Conservation (phyloP, 805 yeast species). For the Teunomyces lycoperdinae region DNA sequence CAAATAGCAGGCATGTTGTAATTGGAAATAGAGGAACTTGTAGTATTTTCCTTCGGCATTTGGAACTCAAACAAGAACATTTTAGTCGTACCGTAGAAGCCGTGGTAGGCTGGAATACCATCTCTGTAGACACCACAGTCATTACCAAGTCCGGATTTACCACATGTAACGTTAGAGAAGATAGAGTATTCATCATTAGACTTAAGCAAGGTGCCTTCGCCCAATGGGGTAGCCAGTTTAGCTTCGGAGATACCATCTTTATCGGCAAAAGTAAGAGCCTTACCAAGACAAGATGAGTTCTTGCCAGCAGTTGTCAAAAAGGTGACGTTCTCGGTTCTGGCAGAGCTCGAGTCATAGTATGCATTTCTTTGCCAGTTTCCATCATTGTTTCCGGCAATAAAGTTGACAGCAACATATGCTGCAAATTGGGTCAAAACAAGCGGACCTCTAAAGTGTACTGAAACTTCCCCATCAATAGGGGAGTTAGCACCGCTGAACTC, state of each 20-base stretch:
- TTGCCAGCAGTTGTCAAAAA: constrained; percentile 64
- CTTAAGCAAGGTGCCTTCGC: constrained; percentile 43
- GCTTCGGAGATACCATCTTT: constrained; percentile 54
- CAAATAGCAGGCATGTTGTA: constrained; percentile 76
- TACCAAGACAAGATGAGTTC: constrained; percentile 61
- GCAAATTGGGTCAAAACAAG: constrained; percentile 59
- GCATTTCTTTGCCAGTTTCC: constrained; percentile 59
- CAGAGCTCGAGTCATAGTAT: constrained; percentile 51
- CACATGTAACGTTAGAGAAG: constrained; percentile 59
- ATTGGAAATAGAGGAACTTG: constrained; percentile 22
- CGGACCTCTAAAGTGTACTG: constrained; percentile 82
- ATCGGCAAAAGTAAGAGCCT: constrained; percentile 62
- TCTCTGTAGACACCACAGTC: constrained; percentile 74
- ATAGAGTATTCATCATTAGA: constrained; percentile 63
- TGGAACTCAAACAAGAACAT: constrained; percentile 71
- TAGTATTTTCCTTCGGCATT: constrained; percentile 56
- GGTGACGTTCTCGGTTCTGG: constrained; percentile 60
- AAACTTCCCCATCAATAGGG: constrained; percentile 65
- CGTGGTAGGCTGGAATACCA: constrained; percentile 75
- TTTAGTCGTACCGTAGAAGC: constrained; percentile 63
- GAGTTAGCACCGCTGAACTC: constrained; percentile 57
- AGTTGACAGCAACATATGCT: constrained; percentile 50
- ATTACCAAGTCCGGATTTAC: constrained; percentile 46
- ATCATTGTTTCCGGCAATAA: constrained; percentile 29
- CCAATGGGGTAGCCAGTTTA: constrained; percentile 45